Evolutionary conservation across 208 protist genomes (phyloP), one percentile per base, ranked within the genome.

Genomic region (Porcisia deanei): DNA sequence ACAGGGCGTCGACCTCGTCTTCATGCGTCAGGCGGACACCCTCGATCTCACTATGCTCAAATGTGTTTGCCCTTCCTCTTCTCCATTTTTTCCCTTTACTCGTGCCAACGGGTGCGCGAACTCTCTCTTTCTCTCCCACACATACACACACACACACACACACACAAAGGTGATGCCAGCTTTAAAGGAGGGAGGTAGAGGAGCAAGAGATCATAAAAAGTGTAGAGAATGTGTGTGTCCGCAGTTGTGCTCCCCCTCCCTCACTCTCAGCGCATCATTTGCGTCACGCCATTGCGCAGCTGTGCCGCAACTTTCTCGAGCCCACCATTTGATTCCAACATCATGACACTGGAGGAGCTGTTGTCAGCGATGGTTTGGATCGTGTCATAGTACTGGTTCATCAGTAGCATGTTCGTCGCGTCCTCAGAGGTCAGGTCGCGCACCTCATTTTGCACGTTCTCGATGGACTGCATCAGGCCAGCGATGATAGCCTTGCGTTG

Each of bases 371-470:
- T 84, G 10, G 75, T 76, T 76, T 91, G 80, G 69, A 94, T 68
- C 7, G 88, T 94, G 76, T 94, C 89, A 77, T 90, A 94, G 89
- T 96, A 96, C 82, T 94, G 86, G 75, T 91, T 94, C 84, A 96
- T 85, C 25, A 94, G 55, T 16, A 94, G 79, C 85, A 96, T 83
- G 52, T 91, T 90, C 53, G 90, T 86, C 49, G 88, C 89, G 57
- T 93, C 89, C 8, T 83, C 79, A 20, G 78, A 65, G 45, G 66
- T 85, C 3, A 94, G 61, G 25, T 76, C 84, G 18, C 60, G 86
- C 55, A 94, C 86, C 47, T 91, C 84, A 8, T 73, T 72, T 25
- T 77, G 82, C 22, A 94, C 75, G 16, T 79, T 69, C 16, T 85
- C 82, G 30, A 91, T 83, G 10, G 86, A 91, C 55, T 85, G 72